Evolutionary conservation across 192 early-diverging fungal genomes (phyloP).

Genomic region (Coemansia sp.): DNA sequence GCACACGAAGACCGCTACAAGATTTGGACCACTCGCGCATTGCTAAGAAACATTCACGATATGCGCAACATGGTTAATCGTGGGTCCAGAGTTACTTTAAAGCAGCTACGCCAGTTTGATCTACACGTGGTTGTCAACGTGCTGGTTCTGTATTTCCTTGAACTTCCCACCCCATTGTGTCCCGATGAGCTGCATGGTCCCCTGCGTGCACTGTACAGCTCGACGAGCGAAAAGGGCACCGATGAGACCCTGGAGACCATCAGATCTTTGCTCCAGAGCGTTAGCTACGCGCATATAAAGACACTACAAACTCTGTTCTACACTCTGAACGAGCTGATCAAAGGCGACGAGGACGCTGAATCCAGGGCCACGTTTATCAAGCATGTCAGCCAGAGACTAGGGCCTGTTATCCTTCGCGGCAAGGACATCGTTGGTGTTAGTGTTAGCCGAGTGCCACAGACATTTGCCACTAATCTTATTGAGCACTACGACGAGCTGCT

Average conservation of each 20-base stretch:
- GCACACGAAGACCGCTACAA: constrained; percentile 51
- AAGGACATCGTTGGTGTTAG: constrained; percentile 38
- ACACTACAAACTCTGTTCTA: constrained; percentile 41
- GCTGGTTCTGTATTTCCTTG: constrained; percentile 67
- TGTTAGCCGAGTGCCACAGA: constrained; percentile 39
- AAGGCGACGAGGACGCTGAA: constrained; percentile 12
- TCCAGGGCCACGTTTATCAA: constrained; percentile 28
- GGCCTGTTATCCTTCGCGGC: constrained; percentile 49
- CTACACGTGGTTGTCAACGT: constrained; percentile 58
- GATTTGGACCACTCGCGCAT: constrained; percentile 62
- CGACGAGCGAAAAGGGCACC: constrained; percentile 36
- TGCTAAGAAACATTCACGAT: constrained; percentile 59
- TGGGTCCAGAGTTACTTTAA: constrained; percentile 54
- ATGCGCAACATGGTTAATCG: constrained; percentile 65
- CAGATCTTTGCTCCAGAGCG: constrained; percentile 23
- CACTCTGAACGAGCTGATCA: constrained; percentile 23
- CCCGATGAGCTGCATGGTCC: constrained; percentile 71
- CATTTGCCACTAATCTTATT: constrained; percentile 33
- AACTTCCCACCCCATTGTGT: constrained; percentile 65
- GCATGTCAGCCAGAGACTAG: constrained; percentile 32
- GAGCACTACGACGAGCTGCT: constrained; percentile 46
- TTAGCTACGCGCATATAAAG: constrained; percentile 38
- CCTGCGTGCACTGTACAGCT: constrained; percentile 60
- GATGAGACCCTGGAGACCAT: constrained; percentile 22
- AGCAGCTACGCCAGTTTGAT: constrained; percentile 58